phyloP scores from a whole-genome alignment of 2,329 filamentous ascomycete genomes.

The Didymella arachidicola region DNA sequence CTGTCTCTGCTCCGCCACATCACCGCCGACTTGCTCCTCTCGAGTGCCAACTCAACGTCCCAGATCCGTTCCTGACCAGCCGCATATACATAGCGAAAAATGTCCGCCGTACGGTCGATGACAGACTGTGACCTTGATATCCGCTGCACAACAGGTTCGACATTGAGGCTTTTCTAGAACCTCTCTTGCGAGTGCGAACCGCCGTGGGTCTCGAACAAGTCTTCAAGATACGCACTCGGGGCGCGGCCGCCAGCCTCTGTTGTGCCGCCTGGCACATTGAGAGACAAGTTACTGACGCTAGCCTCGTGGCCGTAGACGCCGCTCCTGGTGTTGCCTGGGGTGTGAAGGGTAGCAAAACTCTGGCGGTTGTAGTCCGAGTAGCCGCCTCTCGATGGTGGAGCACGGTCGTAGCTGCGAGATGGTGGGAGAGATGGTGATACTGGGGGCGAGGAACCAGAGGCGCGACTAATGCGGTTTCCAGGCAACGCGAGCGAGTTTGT shows the following conservation, averaged over 20 bases:
- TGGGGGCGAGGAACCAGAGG: conserved; percentile 46
- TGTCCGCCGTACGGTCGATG: conserved; percentile 1
- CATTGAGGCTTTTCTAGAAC: conserved; percentile 39
- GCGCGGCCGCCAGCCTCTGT: conserved; percentile 69
- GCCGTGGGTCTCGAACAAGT: conserved; percentile 80
- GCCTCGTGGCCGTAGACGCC: conserved; percentile 41
- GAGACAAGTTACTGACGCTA: conserved; percentile 70
- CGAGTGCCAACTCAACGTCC: conserved; percentile 13
- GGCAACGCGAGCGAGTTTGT: conserved; percentile 40
- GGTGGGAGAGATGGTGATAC: conserved; percentile 47
- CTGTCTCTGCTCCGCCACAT: background rate
- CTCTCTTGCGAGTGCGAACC: conserved; percentile 41
- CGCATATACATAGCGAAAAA: conserved; percentile 1
- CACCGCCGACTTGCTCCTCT: conserved; percentile 2
- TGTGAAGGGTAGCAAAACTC: conserved; percentile 47
- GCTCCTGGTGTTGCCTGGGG: conserved; percentile 43
- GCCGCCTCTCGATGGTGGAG: conserved; percentile 45
- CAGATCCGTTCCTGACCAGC: conserved; percentile 11
- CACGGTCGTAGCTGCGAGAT: conserved; percentile 47
- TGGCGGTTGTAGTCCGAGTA: conserved; percentile 47
- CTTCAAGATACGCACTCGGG: conserved; percentile 89
- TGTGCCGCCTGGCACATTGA: conserved; percentile 63
- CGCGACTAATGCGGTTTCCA: conserved; percentile 46
- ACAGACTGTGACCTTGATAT: conserved; percentile 8
- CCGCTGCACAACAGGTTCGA: conserved; percentile 3